These are phyloP conservation scores for Phytopythium sindhum DNA, from an alignment of 352 stramenopile species.

Conservation along the genomic window DNA sequence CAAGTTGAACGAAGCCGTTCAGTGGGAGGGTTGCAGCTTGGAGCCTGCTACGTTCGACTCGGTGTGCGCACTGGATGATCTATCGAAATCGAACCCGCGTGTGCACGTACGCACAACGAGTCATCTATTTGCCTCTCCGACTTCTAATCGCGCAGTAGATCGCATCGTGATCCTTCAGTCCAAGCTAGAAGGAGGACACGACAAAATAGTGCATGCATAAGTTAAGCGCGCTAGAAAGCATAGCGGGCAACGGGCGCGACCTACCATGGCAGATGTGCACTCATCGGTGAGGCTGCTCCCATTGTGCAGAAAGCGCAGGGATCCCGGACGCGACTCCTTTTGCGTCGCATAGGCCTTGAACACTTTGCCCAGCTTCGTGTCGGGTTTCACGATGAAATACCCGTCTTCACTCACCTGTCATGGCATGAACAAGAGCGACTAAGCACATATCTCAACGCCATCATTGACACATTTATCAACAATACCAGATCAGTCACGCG, in stretches of 20 bases:
- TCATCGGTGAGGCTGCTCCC: neutral
- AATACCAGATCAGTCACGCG: constrained; percentile 1
- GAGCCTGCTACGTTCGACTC: no score
- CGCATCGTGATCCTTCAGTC: neutral
- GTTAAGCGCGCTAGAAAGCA: no score
- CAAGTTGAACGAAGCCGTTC: no score
- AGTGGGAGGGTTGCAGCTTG: no score
- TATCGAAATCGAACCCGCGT: neutral
- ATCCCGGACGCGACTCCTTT: neutral
- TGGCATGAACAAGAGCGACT: no score
- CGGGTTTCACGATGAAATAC: neutral
- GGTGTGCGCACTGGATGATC: neutral
- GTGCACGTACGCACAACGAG: neutral
- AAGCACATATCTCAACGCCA: neutral
- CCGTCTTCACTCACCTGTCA: neutral
- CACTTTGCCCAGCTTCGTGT: neutral
- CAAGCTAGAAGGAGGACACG: neutral
- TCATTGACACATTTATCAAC: neutral
- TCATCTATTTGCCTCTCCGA: neutral
- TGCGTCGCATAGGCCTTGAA: neutral
- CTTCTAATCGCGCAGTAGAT: neutral
- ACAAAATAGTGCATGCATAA: no score
- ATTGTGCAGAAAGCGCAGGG: neutral
- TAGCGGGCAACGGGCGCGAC: neutral
- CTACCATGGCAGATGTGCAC: neutral